These are phyloP conservation scores for Epichloe typhina DNA, from an alignment of 2,329 filamentous ascomycete species.

Conservation along the genomic window DNA sequence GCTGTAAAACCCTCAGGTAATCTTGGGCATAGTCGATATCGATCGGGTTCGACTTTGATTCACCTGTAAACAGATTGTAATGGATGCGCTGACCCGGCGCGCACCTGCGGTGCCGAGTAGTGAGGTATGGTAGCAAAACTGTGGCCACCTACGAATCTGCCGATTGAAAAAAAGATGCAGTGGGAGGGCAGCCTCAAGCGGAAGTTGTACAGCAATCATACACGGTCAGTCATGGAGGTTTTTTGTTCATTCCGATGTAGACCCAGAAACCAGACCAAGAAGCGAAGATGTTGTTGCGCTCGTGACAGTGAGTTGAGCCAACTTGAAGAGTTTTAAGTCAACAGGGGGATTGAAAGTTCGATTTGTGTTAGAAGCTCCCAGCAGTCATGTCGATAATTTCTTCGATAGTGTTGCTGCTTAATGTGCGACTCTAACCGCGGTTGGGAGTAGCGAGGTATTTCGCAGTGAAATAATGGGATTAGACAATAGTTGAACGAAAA, in stretches of 20 bases:
- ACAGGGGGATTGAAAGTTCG: not conserved
- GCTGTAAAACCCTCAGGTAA: slow-evolving; percentile 17
- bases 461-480: not conserved
- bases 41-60: not conserved
- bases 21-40: not conserved
- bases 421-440: not conserved
- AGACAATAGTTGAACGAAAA: not conserved
- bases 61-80: not conserved
- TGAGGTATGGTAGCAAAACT: slow-evolving; percentile 17
- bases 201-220: not conserved
- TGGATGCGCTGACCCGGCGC: slow-evolving; percentile 18
- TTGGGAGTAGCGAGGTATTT: not conserved
- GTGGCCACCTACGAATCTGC: slow-evolving; percentile 5
- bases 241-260: slow-evolving; percentile 92
- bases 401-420: not conserved
- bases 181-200: not conserved
- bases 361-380: not conserved
- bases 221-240: slow-evolving; percentile 73
- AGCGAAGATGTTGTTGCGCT: slow-evolving; percentile 70
- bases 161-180: not conserved
- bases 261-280: slow-evolving; percentile 84
- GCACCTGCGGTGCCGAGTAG: slow-evolving; percentile 23
- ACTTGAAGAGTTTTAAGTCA: slow-evolving; percentile 58
- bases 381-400: not conserved
- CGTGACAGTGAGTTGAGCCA: slow-evolving; percentile 70